Evolutionary conservation across 345 rosid genomes (phyloP).

Genomic region (Erucastrum elatum): DNA sequence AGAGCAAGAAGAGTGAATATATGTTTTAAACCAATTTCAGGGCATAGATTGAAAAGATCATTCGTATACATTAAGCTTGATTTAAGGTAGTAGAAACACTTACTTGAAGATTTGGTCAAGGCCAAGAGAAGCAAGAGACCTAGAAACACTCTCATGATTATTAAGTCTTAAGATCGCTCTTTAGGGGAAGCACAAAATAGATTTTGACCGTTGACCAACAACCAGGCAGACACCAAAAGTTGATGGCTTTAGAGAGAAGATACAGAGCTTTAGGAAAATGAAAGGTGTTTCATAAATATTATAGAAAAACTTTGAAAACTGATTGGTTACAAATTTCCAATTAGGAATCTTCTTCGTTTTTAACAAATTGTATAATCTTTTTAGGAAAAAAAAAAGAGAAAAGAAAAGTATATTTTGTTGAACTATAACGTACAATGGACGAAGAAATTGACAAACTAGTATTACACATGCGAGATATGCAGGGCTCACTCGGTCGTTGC

Average conservation of each 20-base stretch:
- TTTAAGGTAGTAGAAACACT: slow-evolving; percentile 22
- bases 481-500: slow-evolving; percentile 16
- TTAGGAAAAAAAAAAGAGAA: background rate
- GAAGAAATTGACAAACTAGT: slow-evolving; percentile 20
- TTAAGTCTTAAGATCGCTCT: slow-evolving; percentile 19
- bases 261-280: slow-evolving; percentile 18
- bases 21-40: background rate
- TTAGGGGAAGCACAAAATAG: slow-evolving; percentile 19
- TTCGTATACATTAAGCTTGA: slow-evolving; percentile 16
- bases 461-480: slow-evolving; percentile 7
- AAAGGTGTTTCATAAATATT: slow-evolving; percentile 3
- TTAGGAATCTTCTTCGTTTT: background rate
- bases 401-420: slow-evolving; percentile 5
- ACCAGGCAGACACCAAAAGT: slow-evolving; percentile 24
- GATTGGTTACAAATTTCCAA: slow-evolving; percentile 20
- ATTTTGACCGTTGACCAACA: slow-evolving; percentile 21
- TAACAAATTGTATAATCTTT: background rate
- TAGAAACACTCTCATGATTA: slow-evolving; percentile 61
- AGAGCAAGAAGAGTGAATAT: background rate
- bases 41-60: slow-evolving; percentile 9
- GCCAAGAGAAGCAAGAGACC: slow-evolving; percentile 56
- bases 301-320: background rate
- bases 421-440: slow-evolving; percentile 6
- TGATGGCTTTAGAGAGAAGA: slow-evolving; percentile 27
- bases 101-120: slow-evolving; percentile 68